A percentile compares a stretch with the other conserved stretches of the same genome.
Evolutionary conservation across 2,329 filamentous ascomycete genomes (phyloP).

Genomic region (Geosmithia putterillii): DNA sequence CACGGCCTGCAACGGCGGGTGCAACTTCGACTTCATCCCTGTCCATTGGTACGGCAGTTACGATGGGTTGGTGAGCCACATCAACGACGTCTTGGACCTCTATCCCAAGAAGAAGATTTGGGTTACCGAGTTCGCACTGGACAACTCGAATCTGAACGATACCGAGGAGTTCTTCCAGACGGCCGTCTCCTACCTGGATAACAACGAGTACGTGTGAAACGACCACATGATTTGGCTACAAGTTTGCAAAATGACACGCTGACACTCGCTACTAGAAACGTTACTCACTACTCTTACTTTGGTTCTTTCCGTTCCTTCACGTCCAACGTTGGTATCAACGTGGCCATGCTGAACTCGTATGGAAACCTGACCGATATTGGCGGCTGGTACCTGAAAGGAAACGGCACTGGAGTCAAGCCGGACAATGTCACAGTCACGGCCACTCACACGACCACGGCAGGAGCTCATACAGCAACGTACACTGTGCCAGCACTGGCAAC

Average conservation of each 20-base stretch:
- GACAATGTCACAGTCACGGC: neutral
- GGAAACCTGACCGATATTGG: conserved; percentile 67
- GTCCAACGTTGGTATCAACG: conserved; percentile 66
- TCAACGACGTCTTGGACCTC: conserved; percentile 36
- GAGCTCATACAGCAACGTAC: neutral
- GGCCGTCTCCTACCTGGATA: conserved; percentile 54
- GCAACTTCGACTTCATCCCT: conserved; percentile 41
- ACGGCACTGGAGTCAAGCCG: conserved; percentile 25
- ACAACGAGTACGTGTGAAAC: conserved; percentile 28
- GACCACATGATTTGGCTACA: no score
- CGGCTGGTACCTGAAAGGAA: conserved; percentile 56
- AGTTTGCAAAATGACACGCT: no score
- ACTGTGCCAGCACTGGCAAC: neutral
- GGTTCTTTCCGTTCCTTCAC: conserved; percentile 57
- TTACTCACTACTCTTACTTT: conserved; percentile 53
- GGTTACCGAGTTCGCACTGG: conserved; percentile 66
- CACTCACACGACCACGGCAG: neutral
- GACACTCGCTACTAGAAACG: conserved; percentile 21
- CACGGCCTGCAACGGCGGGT: conserved; percentile 34
- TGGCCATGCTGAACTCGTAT: conserved; percentile 53
- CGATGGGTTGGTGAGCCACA: conserved; percentile 46
- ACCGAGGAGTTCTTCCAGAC: conserved; percentile 58
- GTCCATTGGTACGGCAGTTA: conserved; percentile 53
- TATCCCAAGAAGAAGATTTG: conserved; percentile 54
- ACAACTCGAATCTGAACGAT: conserved; percentile 38